These are phyloP conservation scores for Bacidia rubella DNA, from an alignment of 495 filamentous ascomycete species.

Conservation along the genomic window DNA sequence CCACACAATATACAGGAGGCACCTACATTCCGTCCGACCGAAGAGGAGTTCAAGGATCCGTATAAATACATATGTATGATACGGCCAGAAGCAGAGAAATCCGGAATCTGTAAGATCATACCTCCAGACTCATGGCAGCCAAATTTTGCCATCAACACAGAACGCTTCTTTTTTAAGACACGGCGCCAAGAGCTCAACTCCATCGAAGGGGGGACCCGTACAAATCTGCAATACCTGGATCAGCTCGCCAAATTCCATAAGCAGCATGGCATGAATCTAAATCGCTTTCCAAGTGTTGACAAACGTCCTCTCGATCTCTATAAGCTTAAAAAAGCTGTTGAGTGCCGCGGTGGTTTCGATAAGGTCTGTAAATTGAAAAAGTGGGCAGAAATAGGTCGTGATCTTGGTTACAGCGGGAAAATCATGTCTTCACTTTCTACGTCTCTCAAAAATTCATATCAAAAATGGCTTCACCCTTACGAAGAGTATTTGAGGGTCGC, in stretches of 20 bases:
- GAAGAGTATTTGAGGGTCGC: conserved; percentile 87
- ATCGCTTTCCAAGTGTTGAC: conserved; percentile 89
- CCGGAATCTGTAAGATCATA: conserved; percentile 88
- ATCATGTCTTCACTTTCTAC: conserved; percentile 99
- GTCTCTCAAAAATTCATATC: conserved; percentile 95
- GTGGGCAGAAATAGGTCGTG: conserved; percentile 97
- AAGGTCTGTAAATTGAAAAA: conserved; percentile 95
- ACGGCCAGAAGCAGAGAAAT: conserved; percentile 64
- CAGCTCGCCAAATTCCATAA: conserved; percentile 94
- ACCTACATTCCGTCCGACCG: conserved; percentile 78
- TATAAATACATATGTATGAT: conserved; percentile 88
- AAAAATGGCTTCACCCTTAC: conserved; percentile 90
- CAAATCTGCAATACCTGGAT: conserved; percentile 92
- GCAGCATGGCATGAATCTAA: conserved; percentile 86
- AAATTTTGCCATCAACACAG: conserved; percentile 88
- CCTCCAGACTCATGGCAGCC: conserved; percentile 91
- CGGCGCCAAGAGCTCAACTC: conserved; percentile 96
- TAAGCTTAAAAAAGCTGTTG: conserved; percentile 92
- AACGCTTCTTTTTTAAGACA: conserved; percentile 96
- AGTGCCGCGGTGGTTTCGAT: conserved; percentile 84
- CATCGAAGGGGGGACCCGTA: conserved; percentile 92
- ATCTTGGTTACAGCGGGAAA: conserved; percentile 96
- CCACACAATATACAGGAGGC: conserved; percentile 81
- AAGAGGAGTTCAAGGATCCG: conserved; percentile 90
- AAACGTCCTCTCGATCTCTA: conserved; percentile 95